Base-by-base conservation (phyloP, 805 yeast genomes). In the Suhomyces sp. region DNA sequence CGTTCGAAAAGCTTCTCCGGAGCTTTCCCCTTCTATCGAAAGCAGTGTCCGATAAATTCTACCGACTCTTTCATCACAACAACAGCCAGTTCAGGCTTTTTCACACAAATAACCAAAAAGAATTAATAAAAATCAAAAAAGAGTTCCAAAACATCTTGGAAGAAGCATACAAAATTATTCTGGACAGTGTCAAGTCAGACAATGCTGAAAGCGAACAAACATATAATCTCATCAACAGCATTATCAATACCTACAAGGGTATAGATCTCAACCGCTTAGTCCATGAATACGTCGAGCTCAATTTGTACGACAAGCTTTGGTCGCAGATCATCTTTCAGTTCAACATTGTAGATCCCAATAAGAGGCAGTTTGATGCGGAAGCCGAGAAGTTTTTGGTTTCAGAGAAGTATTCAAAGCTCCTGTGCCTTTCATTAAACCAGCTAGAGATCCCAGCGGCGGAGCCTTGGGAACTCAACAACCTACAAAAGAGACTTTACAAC, bases 271-370 rank as follows among this genome's bases (percentile, higher is more conserved):
- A 75, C 57, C 75, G 73, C 52, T 72, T 83, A 44, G 73, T 90
- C 1, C 86, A 84, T 59, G 83, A 82, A 50, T 89, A 89, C 58
- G 84, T 89, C 13, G 97, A 92, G 59, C 59, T 77, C 53, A 83
- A 84, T 51, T 65, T 89, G 29, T 86, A 83, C 59, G 87, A 82
- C 56, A 81, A 79, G 54, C 62, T 90, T 6, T 88, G 96, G 94
- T 57, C 69, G 24, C 78, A 71, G 52, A 53, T 75, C 9, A 56
- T 68, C 1, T 66, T 58, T 51, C 79, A 73, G 55, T 72, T 67
- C 57, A 57, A 67, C 57, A 56, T 44, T 19, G 50, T 66, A 6
- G 62, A 65, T 44, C 64, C 57, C 13, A 65, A 59, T 22, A 60
- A 58, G 17, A 44, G 43, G 3, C 55, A 52, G 3, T 57, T 54